Base-by-base conservation (phyloP, 345 rosid species). In the Hibiscus trionum region DNA sequence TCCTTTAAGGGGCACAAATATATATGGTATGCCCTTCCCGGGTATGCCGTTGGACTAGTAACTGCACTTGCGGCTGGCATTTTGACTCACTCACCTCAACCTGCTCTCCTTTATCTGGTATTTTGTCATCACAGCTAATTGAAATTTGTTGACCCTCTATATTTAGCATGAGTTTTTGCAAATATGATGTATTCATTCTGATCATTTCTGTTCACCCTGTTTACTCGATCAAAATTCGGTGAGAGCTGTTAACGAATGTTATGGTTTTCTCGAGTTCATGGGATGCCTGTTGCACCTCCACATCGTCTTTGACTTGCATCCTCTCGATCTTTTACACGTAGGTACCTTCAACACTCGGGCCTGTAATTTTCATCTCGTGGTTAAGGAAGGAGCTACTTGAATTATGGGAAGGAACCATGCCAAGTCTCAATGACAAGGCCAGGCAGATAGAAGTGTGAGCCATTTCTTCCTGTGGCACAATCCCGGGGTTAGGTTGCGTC, bases 71-170 rank as follows among this genome's bases (percentile, higher is more conserved):
- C 96, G 21, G 93, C 96, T 44, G 97, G 98, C 68, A 82, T 90
- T 73, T 70, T 91, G 77, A 90, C 95, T 16, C 96, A 57, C 78
- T 86, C 92, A 17, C 96, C 96, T 73, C 98, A 91, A 63, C 98
- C 96, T 10, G 97, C 98, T 53, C 93, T 90, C 70, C 96, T 95
- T 73, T 92, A 92, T 84, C 87, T 88, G 99, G 99, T 92, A 88
- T 50, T 58, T 3, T 72, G 9, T 47, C 68, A 2, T 39, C 37
- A 63, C 57, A 73, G 24, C 24, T 72, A 64, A 11, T 66, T 19
- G n/a, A 61, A 29, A 42, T 39, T 59, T 35, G 12, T n/a, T 21
- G n/a, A 4, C 6, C 47, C 55, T 21, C 14, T 11, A 69, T 52
- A 66, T 27, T 62, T 50, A 37, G 46, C 65, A 58, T 69, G 35